Base-by-base conservation (phyloP, 2,329 filamentous ascomycete genomes). In the Cyphellophora europaea region DNA sequence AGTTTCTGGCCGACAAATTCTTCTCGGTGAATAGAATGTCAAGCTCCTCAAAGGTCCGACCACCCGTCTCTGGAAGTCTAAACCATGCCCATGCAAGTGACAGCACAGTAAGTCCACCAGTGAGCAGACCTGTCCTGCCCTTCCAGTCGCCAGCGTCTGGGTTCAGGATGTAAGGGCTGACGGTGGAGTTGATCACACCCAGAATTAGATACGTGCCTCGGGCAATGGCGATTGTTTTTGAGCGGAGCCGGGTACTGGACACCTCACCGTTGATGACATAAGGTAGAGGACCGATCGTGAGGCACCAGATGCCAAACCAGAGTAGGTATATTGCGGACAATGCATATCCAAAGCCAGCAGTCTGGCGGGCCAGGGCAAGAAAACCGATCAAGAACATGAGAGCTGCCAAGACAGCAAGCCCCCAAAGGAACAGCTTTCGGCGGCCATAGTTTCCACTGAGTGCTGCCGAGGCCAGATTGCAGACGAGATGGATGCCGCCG, bases 21-120 rank as follows among this genome's bases (percentile, higher is more conserved):
- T 49, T 45, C 41, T 61, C 57, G 11, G 27, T 13, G 41, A 66
- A 66, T 19, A 66, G 49, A 32, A 62, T 45, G 42, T 65, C 61
- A 16, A 65, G 45, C 43, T 64, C 61, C 4, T 49, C 58, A 40
- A 55, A 62, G 1, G 58, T 61, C 6, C 59, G 50, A 6, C 51
- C 54, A 44, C 65, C 65, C 0, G 86, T 84, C 54, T 93, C 86
- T 0, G 86, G 86, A 0, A 89, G 65, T 10, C 82, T 72, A 65
- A 87, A 87, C 53, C 76, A 89, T 0, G 79, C 79, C 61, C 88
- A 93, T 10, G 91, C 60, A 49, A 87, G 75, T 62, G 82, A 89
- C 35, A 77, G 58, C 61, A 86, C 82, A 59, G 82, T 88, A 37
- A 84, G 77, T 1, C 79, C 82, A 11, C 75, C 79, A 80, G 85